Percentiles rank a stretch among this genome's conserved stretches.
Evolutionary conservation across 2,329 filamentous ascomycete species (phyloP).

Genomic region (Arthrobotrys entomopaga): DNA sequence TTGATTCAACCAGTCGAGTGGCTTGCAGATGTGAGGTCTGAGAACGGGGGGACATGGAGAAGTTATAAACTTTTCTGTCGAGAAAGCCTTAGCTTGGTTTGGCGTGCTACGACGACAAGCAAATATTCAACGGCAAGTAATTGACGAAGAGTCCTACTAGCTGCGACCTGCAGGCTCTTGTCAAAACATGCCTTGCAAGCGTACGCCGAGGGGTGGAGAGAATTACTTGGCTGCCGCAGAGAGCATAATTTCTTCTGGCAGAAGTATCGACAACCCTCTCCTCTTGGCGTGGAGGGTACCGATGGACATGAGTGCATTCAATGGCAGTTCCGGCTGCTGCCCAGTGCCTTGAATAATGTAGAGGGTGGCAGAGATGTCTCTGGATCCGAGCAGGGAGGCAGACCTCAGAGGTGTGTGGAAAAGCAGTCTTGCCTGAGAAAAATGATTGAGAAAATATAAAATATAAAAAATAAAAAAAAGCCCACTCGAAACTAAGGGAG

Average conservation of each 20-base stretch:
- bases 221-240: constrained; percentile 41
- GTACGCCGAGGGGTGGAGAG: constrained; percentile 9
- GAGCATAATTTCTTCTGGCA: constrained; percentile 18
- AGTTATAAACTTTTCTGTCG: constrained; percentile 50
- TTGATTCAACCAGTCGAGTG: constrained; percentile 47
- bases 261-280: constrained; percentile 4
- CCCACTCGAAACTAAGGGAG: neutral
- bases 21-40: constrained; percentile 50
- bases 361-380: constrained; percentile 12
- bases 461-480: constrained; percentile 14
- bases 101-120: constrained; percentile 6
- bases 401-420: constrained; percentile 1
- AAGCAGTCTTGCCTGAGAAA: constrained; percentile 19
- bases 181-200: constrained; percentile 24
- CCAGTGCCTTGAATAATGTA: neutral
- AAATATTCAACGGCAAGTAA: constrained; percentile 33
- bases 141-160: constrained; percentile 12
- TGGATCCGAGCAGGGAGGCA: constrained; percentile 12
- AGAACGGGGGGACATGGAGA: constrained; percentile 49
- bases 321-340: neutral
- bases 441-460: too few species aligned
- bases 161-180: constrained; percentile 29
- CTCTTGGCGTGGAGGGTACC: constrained; percentile 23
- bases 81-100: constrained; percentile 40
- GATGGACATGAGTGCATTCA: constrained; percentile 7